Base-by-base conservation (phyloP, 2,329 filamentous ascomycete species). In the Aspergillus oerlinghausenensis region DNA sequence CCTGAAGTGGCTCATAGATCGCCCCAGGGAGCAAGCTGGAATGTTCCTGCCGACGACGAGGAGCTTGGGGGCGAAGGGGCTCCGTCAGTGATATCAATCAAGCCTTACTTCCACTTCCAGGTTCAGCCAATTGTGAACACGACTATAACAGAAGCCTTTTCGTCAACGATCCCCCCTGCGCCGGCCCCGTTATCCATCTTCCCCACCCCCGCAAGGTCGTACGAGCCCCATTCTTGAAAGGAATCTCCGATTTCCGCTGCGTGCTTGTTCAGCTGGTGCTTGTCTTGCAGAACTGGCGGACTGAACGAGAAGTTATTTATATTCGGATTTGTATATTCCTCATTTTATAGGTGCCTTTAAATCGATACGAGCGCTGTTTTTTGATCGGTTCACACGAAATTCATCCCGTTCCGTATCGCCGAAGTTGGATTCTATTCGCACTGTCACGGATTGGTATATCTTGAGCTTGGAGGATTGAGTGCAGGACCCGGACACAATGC, bases 401-500 rank as follows among this genome's bases (percentile, higher is more conserved):
- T 38, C 32, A 17, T 17, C 14, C 32, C 32, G 32, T 38, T 38
- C 14, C 14, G 6, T 38, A 38, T 38, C 14, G 5, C 32, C 14
- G 32, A 38, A 38, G 32, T 17, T 17, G 14, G 32, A 6, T 38
- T 38, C 32, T 17, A 38, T 38, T 38, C 32, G 32, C 14, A 8
- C 32, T 7, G 32, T 8, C 32, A 17, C 32, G 32, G 32, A 32
- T 35, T 35, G 11, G 14, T 14, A 17, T 35, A 7, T 38, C 17
- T 7, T 38, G 14, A 17, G 32, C 14, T 17, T 4, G 14, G 32
- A 38, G 32, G 32, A 38, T 38, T 38, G 32, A 17, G 32, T 38
- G 32, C 32, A 38, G 14, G 14, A 17, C 14, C 32, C 14, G 32
- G 32, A 45, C 50, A 64, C 51, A 48, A 67, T 69, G 65, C 61